Evolutionary conservation across 2,329 filamentous ascomycete genomes (phyloP).

Genomic region (Pseudogymnoascus sp.): DNA sequence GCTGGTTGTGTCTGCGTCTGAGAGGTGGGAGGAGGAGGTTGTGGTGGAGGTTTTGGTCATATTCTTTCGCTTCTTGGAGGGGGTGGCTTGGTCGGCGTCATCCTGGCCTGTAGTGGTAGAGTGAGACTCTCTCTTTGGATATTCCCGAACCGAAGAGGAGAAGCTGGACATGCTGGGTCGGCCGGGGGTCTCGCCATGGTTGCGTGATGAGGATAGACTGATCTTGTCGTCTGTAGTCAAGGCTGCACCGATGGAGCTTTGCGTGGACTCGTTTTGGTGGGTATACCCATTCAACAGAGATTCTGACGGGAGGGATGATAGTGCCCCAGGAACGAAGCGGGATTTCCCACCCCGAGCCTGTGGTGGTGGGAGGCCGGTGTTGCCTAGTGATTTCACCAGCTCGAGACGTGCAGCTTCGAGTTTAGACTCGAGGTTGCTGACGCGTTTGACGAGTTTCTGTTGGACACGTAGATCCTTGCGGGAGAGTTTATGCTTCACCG

Average conservation of each 20-base stretch:
- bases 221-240: not conserved
- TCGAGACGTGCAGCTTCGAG: slow-evolving; percentile 49
- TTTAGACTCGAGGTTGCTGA: slow-evolving; percentile 54
- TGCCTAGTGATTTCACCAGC: slow-evolving; percentile 36
- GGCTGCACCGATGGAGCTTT: not conserved
- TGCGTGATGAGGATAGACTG: not conserved
- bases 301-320: slow-evolving; percentile 41
- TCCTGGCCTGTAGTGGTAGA: not conserved
- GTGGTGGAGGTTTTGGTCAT: not conserved
- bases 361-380: slow-evolving; percentile 21
- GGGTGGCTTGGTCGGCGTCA: not conserved
- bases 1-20: not conserved
- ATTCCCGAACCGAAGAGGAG: not conserved
- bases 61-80: not conserved
- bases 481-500: slow-evolving; percentile 34
- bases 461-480: slow-evolving; percentile 52
- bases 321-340: slow-evolving; percentile 35
- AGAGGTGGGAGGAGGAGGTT: not conserved
- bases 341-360: slow-evolving; percentile 26
- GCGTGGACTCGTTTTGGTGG: not conserved
- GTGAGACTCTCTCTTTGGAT: not conserved
- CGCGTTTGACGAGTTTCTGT: slow-evolving; percentile 50
- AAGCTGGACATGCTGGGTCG: not conserved
- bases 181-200: not conserved
- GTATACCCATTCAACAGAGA: slow-evolving; percentile 33